A percentile compares a stretch with the other conserved stretches of the same genome.
phyloP scores from a whole-genome alignment of 768 basidiomycete genomes.

The Gymnopilus junonius region DNA sequence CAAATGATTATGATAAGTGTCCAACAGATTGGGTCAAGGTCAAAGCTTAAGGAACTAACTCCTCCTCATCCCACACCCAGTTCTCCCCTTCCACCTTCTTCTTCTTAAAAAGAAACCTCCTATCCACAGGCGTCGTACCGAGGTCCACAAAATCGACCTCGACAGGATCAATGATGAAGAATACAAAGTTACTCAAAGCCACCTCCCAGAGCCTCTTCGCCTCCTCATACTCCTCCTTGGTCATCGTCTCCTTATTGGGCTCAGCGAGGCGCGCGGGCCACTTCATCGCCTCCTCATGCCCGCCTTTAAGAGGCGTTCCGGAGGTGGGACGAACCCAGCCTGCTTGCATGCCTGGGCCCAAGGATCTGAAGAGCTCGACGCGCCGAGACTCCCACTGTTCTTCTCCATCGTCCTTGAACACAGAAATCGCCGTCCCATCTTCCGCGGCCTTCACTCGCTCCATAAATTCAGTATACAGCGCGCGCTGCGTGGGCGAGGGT shows the following conservation, averaged over 20 bases:
- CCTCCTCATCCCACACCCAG: slow-evolving; percentile 60
- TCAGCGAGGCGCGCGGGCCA: slow-evolving; percentile 66
- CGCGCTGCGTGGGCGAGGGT: slow-evolving; percentile 45
- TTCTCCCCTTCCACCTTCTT: slow-evolving; percentile 29
- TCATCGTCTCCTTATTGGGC: slow-evolving; percentile 17
- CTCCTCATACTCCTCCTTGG: slow-evolving; percentile 45
- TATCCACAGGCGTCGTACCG: slow-evolving; percentile 56
- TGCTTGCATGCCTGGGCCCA: slow-evolving; percentile 70
- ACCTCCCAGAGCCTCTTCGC: slow-evolving; percentile 50
- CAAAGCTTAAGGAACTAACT: slow-evolving; percentile 60
- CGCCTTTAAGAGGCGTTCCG: slow-evolving; percentile 55
- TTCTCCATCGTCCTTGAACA: slow-evolving; percentile 44
- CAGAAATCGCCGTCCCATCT: slow-evolving; percentile 28
- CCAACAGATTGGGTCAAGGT: no score
- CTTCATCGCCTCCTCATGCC: slow-evolving; percentile 57
- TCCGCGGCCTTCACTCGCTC: slow-evolving; percentile 22
- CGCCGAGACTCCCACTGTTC: slow-evolving; percentile 74
- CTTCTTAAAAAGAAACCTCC: slow-evolving; percentile 58
- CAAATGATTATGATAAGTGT: no score
- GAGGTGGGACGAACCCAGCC: slow-evolving; percentile 73
- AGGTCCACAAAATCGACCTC: slow-evolving; percentile 75
- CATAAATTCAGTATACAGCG: slow-evolving; percentile 38
- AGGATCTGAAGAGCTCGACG: slow-evolving; percentile 55
- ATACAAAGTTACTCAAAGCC: slow-evolving; percentile 70
- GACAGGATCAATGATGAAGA: slow-evolving; percentile 72